Evolutionary conservation across 345 rosid genomes (phyloP), one percentile per base, ranked within the genome.

Genomic region (Eucalyptus erythrocorys): DNA sequence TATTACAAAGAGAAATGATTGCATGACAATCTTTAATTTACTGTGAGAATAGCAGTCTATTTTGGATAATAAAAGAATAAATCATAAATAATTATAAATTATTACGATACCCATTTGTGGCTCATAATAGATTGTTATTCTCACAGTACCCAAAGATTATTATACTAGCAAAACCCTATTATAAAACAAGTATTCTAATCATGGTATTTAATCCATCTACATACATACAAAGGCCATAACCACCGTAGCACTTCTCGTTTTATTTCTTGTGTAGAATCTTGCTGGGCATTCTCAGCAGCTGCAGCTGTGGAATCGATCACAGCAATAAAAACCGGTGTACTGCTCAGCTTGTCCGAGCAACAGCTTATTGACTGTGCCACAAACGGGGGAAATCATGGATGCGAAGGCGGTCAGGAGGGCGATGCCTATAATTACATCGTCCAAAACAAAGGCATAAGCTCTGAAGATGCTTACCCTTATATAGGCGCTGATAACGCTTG

Each of bases 321-420:
- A n/a, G 85, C 91, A 88, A 92, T 95, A 9, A 88, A 43, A 61
- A 93, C 91, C 11, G 94, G 93, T 3, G 24, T 90, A 27, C 88
- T 94, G 12, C 34, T 90, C 13, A 81, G 93, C 1, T 59, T 96
- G 30, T 95, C 97, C 1, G 97, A 93, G 87, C 96, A 95, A 88
- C 93, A 95, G 88, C 91, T 96, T 27, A 89, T 95, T 40, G 96
- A 95, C 19, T 96, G 96, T 50, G 91, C 85, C 84, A 89, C 19
- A 64, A 64, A 64, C 37, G 90, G 30, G 87, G 80, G 6, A 92
- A 92, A 92, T 13, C 85, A 90, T 37, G 97, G 97, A 86, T 95
- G 95, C 61, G 11, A 64, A 0, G 95, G 95, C 48, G 93, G 93
- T 59, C 89, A 47, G 22, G 89, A 89, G 92, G 89, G 90, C 4